Base-by-base conservation (phyloP, 257 asterid genomes). In the Nicotiana attenuata region DNA sequence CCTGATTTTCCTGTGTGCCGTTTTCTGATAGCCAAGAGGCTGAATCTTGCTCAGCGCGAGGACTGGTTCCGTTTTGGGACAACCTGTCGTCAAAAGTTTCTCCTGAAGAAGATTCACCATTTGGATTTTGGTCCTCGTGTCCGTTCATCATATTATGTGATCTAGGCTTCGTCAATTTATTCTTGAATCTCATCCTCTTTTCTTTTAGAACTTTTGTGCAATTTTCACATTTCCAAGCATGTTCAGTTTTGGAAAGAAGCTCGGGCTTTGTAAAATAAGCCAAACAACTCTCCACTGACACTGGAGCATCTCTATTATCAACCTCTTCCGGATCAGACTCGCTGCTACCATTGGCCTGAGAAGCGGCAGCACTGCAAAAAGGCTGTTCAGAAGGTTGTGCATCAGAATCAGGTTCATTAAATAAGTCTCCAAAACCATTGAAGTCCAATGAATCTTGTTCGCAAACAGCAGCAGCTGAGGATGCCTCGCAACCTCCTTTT, bases 141-240 rank as follows among this genome's bases (percentile, higher is more conserved):
- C 87, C 89, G 45, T 85, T 89, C 16, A 77, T 66, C 65, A 76
- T 60, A 45, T 22, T 55, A 55, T 86, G 87, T 10, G 85, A 69
- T 41, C 71, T 7, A 68, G 82, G 85, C 71, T 80, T 84, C 56
- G 20, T 71, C 77, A 80, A 81, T 80, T 84, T 88, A 86, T 86
- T 84, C 69, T 71, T 85, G 33, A 66, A 82, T 87, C 81, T 82
- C 63, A 59, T 79, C 80, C 80, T 92, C 84, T 86, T 88, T 77
- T 89, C 93, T 64, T 76, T 90, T 76, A 92, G 75, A 88, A 85
- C 45, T 87, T 92, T 96, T 41, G 97, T 89, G 86, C 99, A 96
- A 83, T 91, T 92, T 83, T 94, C 98, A 82, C 99, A 96, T 83
- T 92, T 86, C 99, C 99, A 93, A 65, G 95, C 98, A 73, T 96